Evolutionary conservation across 768 basidiomycete genomes (phyloP), one percentile per base, ranked within the genome.

Genomic region (Cyclocybe aegerita): DNA sequence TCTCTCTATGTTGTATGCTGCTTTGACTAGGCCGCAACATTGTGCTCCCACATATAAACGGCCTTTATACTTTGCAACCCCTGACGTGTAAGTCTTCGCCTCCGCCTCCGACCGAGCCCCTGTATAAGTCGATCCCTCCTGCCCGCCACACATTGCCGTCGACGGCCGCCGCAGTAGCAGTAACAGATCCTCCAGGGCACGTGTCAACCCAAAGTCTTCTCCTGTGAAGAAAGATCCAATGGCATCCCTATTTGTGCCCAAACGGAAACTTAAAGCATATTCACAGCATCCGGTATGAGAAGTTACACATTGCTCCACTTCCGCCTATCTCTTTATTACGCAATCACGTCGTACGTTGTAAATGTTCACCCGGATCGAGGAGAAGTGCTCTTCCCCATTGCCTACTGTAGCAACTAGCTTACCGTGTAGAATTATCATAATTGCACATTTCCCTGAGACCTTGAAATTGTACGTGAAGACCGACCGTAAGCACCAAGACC

Each of bases 261-360:
- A 88, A 66, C 86, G 83, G 55, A 88, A 88, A 67, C 85, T 81
- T 53, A 83, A 85, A 51, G 75, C 81, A 16, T 69, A 81, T 59
- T 81, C 81, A 16, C 82, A 83, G 56, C 74, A 71, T 3, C 75
- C 79, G 39, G 65, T 70, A 54, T 70, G 68, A 54, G 40, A 48
- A 23, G 23, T 4, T 2, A 23, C 23, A 23, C 23, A 23, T 23
- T 23, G 4, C 23, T 43, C n/a, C 15, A 39, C 43, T 16, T 32
- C 23, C 40, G 43, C 33, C 48, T 46, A 53, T 32, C 36, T 44
- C 37, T 51, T 31, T 15, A 37, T 32, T 43, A 34, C 34, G 7
- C 37, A 16, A 11, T 7, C 39, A n/a, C 36, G 46, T 52, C 48
- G 48, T 56, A 41, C 46, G 35, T 7, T 44, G n/a, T 58, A 54